Evolutionary conservation across 73 alveolate species (phyloP), one percentile per base, ranked within the genome.

Genomic region (Breviolum minutum): DNA sequence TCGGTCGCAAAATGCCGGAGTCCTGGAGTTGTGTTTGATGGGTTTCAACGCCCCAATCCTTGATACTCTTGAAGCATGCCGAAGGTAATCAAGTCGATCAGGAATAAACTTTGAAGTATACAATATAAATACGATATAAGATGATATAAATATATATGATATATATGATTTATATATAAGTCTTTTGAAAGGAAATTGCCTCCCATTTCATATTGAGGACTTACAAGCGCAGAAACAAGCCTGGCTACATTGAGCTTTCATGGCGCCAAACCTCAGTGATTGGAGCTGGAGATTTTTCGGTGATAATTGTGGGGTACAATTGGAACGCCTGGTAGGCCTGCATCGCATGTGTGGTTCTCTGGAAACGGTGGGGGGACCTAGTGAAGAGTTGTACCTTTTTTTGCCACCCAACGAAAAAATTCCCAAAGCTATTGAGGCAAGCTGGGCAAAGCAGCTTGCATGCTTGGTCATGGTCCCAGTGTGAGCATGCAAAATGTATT

Each of bases 271-370:
- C 82, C 82, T 54, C 85, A 68, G 95, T 22, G 48, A 4, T 40
- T 40, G 3, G 3, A 2, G 54, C 54, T 40, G 54, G 64, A 79
- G 87, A 27, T 14, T 79, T 30, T 79, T n/a, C 16, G 22, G 84
- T 74, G 29, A 14, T 19, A 54, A 54, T 10, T 29, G 16, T 81
- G 89, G 22, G 5, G 69, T 81, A 26, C 32, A 69, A 69, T 6
- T 24, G 27, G 79, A 24, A 19, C 27, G 19, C 26, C 63, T 61
- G 48, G 63, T 83, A 89, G 96, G 96, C 96, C 96, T 32, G 32
- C 84, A 14, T 84, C 86, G 60, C 96, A 89, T 68, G 96, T 89
- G 86, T 89, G 96, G 96, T 89, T 89, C 60, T 89, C 96, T 17
- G 96, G 96, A 89, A 69, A 66, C 27, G 96, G 96, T 26, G 61